Percentiles rank a stretch among this genome's conserved stretches.
Conservation (phyloP, 805 yeast genomes). For the Gaillardinia entomophila region DNA sequence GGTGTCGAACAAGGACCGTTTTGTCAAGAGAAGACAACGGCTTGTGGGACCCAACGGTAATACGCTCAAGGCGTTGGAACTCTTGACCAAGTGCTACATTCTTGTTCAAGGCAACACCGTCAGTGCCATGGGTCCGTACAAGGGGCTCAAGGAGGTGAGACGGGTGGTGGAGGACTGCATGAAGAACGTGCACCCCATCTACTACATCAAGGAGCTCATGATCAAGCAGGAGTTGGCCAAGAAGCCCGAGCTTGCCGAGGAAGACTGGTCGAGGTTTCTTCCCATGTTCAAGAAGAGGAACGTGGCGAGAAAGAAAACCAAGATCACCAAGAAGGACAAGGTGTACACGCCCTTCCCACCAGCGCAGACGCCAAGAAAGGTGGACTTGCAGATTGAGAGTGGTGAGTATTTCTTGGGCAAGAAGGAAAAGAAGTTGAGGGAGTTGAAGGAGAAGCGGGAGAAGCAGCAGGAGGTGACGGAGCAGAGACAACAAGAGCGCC, state of each 20-base stretch:
- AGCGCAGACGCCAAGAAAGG: constrained; percentile 91
- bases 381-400: constrained; percentile 94
- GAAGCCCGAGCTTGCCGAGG: constrained; percentile 91
- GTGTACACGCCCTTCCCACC: constrained; percentile 99
- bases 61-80: constrained; percentile 90
- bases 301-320: constrained; percentile 88
- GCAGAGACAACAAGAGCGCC: constrained; percentile 62
- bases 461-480: constrained; percentile 69
- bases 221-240: constrained; percentile 92
- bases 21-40: constrained; percentile 92
- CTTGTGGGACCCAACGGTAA: constrained; percentile 96
- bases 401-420: constrained; percentile 96
- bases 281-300: constrained; percentile 96
- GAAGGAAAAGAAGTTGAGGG: constrained; percentile 69
- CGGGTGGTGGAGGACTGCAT: constrained; percentile 97
- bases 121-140: constrained; percentile 93
- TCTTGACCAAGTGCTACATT: constrained; percentile 91
- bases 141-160: constrained; percentile 86
- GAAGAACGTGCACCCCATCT: constrained; percentile 96
- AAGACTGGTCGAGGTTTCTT: constrained; percentile 94
- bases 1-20: constrained; percentile 87
- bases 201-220: constrained; percentile 95
- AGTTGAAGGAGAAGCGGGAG: constrained; percentile 69
- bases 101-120: constrained; percentile 97
- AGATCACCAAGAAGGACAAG: constrained; percentile 61